phyloP scores from a whole-genome alignment of 768 basidiomycete genomes.

The Psilocybe cyanescens region DNA sequence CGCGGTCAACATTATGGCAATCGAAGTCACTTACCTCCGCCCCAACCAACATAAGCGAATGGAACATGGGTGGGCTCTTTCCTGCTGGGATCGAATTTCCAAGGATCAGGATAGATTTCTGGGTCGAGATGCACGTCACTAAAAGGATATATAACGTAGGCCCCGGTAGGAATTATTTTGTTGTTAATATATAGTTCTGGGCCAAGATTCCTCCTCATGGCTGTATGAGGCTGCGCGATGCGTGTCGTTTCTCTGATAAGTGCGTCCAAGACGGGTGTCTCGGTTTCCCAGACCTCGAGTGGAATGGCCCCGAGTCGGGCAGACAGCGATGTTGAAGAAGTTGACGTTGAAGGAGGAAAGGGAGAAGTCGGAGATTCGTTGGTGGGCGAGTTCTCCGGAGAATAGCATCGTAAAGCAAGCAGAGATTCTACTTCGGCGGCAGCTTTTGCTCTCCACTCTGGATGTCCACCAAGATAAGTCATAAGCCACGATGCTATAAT shows the following conservation, averaged over 20 bases:
- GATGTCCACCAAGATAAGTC: slow-evolving; percentile 70
- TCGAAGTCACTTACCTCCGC: slow-evolving; percentile 73
- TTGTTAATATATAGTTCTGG: slow-evolving; percentile 72
- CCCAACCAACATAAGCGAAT: slow-evolving; percentile 77
- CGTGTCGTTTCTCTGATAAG: slow-evolving; percentile 80
- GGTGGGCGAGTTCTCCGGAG: slow-evolving; percentile 19
- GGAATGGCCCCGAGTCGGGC: slow-evolving; percentile 61
- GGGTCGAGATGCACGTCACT: slow-evolving; percentile 79
- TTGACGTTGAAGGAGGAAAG: slow-evolving; percentile 4
- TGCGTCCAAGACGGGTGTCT: slow-evolving; percentile 72
- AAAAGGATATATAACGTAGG: slow-evolving; percentile 80
- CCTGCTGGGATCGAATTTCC: slow-evolving; percentile 74
- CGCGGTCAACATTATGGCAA: slow-evolving; percentile 12
- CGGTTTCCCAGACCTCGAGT: slow-evolving; percentile 69
- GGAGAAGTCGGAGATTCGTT: slow-evolving; percentile 10
- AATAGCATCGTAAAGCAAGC: slow-evolving; percentile 42
- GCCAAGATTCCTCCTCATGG: slow-evolving; percentile 81
- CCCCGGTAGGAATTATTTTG: slow-evolving; percentile 71
- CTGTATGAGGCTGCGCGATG: slow-evolving; percentile 78
- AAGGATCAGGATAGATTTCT: slow-evolving; percentile 73
- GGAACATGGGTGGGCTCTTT: slow-evolving; percentile 46
- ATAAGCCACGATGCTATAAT: slow-evolving; percentile 70
- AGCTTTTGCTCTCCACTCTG: slow-evolving; percentile 68
- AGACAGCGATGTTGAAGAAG: slow-evolving; percentile 21
- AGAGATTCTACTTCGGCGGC: slow-evolving; percentile 61